These are phyloP conservation scores for bread wheat (Triticum aestivum) DNA, from an alignment of 176 grass and related monocot species.

Conservation along the genomic window DNA sequence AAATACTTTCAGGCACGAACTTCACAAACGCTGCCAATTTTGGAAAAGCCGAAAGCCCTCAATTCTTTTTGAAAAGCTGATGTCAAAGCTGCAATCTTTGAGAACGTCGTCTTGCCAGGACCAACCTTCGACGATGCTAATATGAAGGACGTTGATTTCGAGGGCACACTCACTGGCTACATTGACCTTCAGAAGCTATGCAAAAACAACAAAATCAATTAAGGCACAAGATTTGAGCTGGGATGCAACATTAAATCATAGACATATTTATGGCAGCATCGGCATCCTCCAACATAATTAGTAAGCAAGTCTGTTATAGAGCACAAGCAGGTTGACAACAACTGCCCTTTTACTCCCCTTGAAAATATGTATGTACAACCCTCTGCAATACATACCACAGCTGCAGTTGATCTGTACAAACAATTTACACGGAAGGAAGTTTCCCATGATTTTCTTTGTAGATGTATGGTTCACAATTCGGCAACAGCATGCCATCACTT, in stretches of 20 bases:
- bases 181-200: constrained; percentile 97
- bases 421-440: too few relatives aligned
- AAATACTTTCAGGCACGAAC: constrained; percentile 53
- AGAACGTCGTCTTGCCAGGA: too few relatives aligned
- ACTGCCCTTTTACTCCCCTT: too few relatives aligned
- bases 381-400: too few relatives aligned
- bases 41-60: constrained; percentile 46
- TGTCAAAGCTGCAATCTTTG: constrained; percentile 50
- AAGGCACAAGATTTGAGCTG: constrained; percentile 45
- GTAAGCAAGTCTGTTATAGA: too few relatives aligned
- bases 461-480: too few relatives aligned
- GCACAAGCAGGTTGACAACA: too few relatives aligned
- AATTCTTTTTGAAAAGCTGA: constrained; percentile 55
- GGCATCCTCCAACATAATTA: background rate
- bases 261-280: background rate
- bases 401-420: too few relatives aligned
- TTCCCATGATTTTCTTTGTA: too few relatives aligned
- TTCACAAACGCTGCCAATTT: constrained; percentile 86
- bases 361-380: too few relatives aligned
- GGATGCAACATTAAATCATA: constrained; percentile 52
- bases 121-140: constrained; percentile 42
- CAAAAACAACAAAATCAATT: constrained; percentile 55
- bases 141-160: constrained; percentile 46
- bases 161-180: constrained; percentile 31
- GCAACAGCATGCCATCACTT: too few relatives aligned